Base-by-base conservation (phyloP, 306 rosid species). In the Medicago arabica region DNA sequence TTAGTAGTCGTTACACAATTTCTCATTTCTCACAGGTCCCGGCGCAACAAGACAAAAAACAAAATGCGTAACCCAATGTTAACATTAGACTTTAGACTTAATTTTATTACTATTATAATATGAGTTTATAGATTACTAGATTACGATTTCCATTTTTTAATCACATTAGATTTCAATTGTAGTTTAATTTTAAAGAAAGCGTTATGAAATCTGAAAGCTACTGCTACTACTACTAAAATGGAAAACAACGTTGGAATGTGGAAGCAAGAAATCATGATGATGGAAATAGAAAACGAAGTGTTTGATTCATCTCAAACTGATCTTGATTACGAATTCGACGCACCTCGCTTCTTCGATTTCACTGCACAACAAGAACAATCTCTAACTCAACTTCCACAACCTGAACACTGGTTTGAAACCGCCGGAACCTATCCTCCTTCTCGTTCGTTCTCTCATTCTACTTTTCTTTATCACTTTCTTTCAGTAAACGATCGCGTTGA, bases 261-360 rank as follows among this genome's bases (percentile, higher is more conserved):
- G 50, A 23, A 31, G 31, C 58, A 75, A 50, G 61, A 67, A 59
- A 44, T 13, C 0, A 43, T 10, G 67, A 51, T 19, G 75, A 72
- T 47, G 85, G 88, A 82, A 3, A 71, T 85, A 5, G 88, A 85
- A 70, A n/a, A 59, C 7, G 19, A 67, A 0, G 67, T 67, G 49
- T 82, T 75, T 14, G 68, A 50, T 28, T 79, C 76, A 23, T 63
- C 79, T 67, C 78, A 85, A 54, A 82, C 79, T 50, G 88, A 85
- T 59, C 16, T 85, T 4, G 80, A 72, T 82, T 85, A 85, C 39
- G 88, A 85, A 80, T 85, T 85, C 46, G 86, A 85, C 15, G 88
- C 88, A 1, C 80, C 81, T 79, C 80, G 86, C 14, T 85, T 85
- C 84, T 85, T 85, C 82, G 88, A 85, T 79, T 79, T 85, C 68